Evolutionary conservation across 148 eudicot genomes (phyloP), one percentile per base, ranked within the genome.

Genomic region (Linanthus parryae): DNA sequence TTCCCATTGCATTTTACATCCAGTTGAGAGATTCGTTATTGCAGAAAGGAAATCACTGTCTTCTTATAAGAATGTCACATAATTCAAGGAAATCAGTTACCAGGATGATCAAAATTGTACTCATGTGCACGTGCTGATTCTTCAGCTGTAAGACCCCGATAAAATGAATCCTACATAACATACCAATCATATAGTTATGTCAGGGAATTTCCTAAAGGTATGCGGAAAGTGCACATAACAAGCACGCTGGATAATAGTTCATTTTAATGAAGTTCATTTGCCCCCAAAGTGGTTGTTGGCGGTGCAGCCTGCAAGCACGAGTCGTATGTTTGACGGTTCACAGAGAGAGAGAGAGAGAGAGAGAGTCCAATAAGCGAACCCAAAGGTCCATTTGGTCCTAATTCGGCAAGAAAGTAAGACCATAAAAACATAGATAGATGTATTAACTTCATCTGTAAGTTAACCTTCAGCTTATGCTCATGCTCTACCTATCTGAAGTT

Each of bases 41-140:
- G 22, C n/a, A 23, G 26, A 13, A 4, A 26, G 52, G 52, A 9
- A 45, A 38, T 8, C 0, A 42, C 17, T 39, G 4, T 37, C 24
- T 11, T 16, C 38, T 23, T 31, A 22, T 12, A 42, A 30, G 19
- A 39, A 4, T 39, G 43, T 12, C 43, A 39, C 43, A 12, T 39
- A 39, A 39, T 42, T 42, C 2, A 13, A 23, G 20, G 20, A 42
- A n/a, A 0, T 44, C 21, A 1, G 38, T 68, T 81, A 91, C 98
- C 98, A 64, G 98, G 98, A 72, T 86, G 98, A 69, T 91, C 98
- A 71, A 91, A 91, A 55, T 91, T 91, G 65, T 91, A 91, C 68
- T 86, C 94, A 17, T 79, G 85, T 27, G 77, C 98, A 35, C 73
- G 62, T 54, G 83, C 65, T 46, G 73, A 58, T 70, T 86, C 98